Evolutionary conservation across 495 filamentous ascomycete genomes (phyloP), one percentile per base, ranked within the genome.

Genomic region (Daldinia childiae): DNA sequence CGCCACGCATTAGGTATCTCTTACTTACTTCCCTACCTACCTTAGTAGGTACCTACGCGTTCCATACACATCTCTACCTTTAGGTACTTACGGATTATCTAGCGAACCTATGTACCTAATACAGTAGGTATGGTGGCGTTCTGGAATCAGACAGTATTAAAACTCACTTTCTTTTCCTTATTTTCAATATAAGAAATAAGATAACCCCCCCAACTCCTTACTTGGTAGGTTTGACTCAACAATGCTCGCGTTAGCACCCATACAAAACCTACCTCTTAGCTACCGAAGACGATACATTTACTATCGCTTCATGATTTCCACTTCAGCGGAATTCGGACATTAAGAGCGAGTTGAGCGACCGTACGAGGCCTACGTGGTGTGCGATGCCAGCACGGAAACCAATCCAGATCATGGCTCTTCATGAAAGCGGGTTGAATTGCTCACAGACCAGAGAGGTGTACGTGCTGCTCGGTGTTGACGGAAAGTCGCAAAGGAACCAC

Each of bases 401-500:
- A 27, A 62, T 39, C 26, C 41, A 65, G 55, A 56, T 50, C 63
- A 61, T 17, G 50, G n/a, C 30, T 41, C 43, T 59, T 73, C 52
- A 62, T 62, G 65, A 68, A 58, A 68, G 55, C 60, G 69, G 65
- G 60, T 57, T 68, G 48, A 41, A 43, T 54, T 24, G 26, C 55
- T 55, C 45, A 68, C 55, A 43, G 58, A 14, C 48, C 39, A 38
- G 55, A 36, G 29, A 43, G 62, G 52, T 29, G 24, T 54, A 54
- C 50, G 19, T 32, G 17, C 56, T 34, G 43, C 27, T 70, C 29
- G 43, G 55, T 50, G 64, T 56, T 67, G 64, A 72, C 58, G 58
- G 15, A 54, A n/a, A 64, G 29, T 64, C 64, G 55, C 60, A 56
- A 72, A 61, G 56, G 58, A 64, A 54, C 54, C 38, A 58, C 48